Evolutionary conservation across 495 filamentous ascomycete species (phyloP), one percentile per base, ranked within the genome.

Genomic region (Hypoxylon subgilvum): DNA sequence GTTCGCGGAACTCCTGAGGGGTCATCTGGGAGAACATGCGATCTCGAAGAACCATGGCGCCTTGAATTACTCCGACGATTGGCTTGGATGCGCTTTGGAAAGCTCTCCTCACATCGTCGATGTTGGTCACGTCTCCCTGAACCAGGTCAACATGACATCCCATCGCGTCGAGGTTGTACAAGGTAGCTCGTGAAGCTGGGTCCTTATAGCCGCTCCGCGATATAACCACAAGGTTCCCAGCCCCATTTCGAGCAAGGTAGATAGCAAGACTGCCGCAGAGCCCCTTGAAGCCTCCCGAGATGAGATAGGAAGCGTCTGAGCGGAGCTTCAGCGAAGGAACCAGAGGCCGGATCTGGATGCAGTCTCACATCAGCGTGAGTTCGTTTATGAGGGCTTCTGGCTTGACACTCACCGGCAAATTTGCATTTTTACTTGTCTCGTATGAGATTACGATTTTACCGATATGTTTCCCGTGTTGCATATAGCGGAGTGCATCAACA

Each of bases 11-110:
- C 12, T 79, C 66, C 0, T 76, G 62, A 6, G 64, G 49, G 2
- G 69, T 71, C 75, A 85, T 80, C 16, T 75, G 70, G 19, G 76
- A 72, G 36, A 83, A 73, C 7, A 13, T 17, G 14, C 40, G 16
- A 14, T 70, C 71, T 18, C 51, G 70, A 3, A 74, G 56, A 4
- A 71, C 68, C 69, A 76, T 74, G 2, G 72, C 66, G 0, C 43
- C 64, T 52, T 76, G 72, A 4, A 77, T 70, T 13, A 64, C 41
- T 12, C 74, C 73, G 9, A 56, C 63, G 23, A 76, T 71, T 13
- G 66, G 35, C 1, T 27, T 22, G 2, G 3, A 1, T 1, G 73
- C 63, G 65, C 52, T 21, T 25, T 42, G 23, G 5, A 71, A 43
- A 2, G 54, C 43, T 0, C n/a, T 31, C 18, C 53, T 7, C 3